A percentile compares a stretch with the other conserved stretches of the same genome.
These are phyloP conservation scores for Sisymbrium altissimum DNA, from an alignment of 345 rosid species.

Conservation along the genomic window DNA sequence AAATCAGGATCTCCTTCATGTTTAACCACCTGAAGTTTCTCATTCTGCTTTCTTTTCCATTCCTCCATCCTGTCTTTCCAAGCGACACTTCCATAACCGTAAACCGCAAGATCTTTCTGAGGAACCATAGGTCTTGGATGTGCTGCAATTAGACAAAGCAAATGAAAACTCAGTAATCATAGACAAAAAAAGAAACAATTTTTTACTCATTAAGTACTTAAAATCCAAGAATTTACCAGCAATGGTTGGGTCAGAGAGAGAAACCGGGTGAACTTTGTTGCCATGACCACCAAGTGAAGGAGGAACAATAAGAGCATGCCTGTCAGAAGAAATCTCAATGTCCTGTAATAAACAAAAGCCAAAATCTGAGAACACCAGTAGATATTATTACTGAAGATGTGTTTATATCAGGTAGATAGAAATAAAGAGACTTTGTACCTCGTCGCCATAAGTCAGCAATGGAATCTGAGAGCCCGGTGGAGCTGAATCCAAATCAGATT, in stretches of 20 bases:
- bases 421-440: constrained; percentile 44
- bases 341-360: constrained; percentile 42
- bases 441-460: constrained; percentile 87
- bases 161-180: constrained; percentile 2
- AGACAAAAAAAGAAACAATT: background rate
- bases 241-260: constrained; percentile 58
- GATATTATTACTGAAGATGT: background rate
- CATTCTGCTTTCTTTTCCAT: constrained; percentile 86
- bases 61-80: constrained; percentile 98
- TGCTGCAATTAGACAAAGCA: constrained; percentile 39
- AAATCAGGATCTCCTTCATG: constrained; percentile 74
- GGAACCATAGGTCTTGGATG: constrained; percentile 97
- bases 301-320: constrained; percentile 92
- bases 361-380: background rate
- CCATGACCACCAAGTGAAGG: constrained; percentile 67
- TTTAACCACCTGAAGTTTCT: constrained; percentile 84
- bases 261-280: constrained; percentile 70
- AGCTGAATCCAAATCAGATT: constrained; percentile 69
- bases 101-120: constrained; percentile 81
- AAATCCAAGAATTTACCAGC: constrained; percentile 51
- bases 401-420: background rate
- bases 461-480: constrained; percentile 78
- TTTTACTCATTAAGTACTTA: background rate
- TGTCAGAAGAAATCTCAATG: constrained; percentile 81
- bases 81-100: constrained; percentile 97